These are phyloP conservation scores for Tricholoma furcatifolium DNA, from an alignment of 768 basidiomycete genomes.

Conservation along the genomic window DNA sequence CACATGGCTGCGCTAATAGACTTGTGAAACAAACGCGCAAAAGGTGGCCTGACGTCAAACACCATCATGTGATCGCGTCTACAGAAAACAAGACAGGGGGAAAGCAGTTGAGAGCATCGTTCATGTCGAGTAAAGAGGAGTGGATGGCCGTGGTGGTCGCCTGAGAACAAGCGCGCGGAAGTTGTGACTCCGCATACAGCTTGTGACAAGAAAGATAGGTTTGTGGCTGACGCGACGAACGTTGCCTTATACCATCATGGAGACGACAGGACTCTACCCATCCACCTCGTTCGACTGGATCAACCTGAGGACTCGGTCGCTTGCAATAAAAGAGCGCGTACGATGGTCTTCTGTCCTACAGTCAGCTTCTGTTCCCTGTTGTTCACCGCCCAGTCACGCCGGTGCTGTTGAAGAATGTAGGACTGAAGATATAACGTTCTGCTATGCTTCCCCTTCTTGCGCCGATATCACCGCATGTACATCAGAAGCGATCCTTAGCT, in stretches of 20 bases:
- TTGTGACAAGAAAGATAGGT: too few species aligned
- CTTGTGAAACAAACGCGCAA: constrained; percentile 9
- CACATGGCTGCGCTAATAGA: constrained; percentile 1
- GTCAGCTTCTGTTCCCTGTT: neutral
- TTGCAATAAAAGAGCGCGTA: neutral
- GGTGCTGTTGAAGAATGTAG: neutral
- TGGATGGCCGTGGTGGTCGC: too few species aligned
- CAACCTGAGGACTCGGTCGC: neutral
- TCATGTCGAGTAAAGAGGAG: too few species aligned
- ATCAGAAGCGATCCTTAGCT: constrained; percentile 1
- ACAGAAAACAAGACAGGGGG: neutral
- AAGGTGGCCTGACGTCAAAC: neutral
- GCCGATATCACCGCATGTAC: constrained; percentile 11
- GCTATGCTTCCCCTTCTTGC: constrained; percentile 2
- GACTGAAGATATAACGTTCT: constrained; percentile 9
- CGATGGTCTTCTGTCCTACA: neutral
- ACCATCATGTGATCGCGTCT: constrained; percentile 13
- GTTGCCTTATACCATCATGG: neutral
- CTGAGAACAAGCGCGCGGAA: too few species aligned
- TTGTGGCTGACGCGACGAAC: too few species aligned
- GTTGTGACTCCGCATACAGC: too few species aligned
- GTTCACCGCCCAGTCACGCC: neutral
- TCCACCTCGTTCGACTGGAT: neutral
- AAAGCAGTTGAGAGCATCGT: neutral
- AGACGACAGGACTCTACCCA: neutral